Base-by-base conservation (phyloP, 2,329 filamentous ascomycete species). In the Parastagonospora avenae region DNA sequence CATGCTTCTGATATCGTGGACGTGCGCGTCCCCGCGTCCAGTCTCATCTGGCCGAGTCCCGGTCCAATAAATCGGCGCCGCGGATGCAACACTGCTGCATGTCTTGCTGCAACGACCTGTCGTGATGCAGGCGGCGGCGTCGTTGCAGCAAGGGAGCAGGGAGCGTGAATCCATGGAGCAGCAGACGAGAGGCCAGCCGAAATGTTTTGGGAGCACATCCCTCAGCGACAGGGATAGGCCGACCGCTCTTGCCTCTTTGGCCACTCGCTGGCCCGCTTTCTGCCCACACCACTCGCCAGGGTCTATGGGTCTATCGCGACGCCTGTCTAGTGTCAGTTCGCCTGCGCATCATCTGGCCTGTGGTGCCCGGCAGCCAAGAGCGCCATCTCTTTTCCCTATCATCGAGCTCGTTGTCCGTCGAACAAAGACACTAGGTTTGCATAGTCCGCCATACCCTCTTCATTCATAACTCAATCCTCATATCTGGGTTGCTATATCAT, bases 401-500 rank as follows among this genome's bases (percentile, higher is more conserved):
- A 50, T 51, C 58, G 47, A 55, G 19, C 19, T 24, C 5, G 19
- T 3, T 24, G 19, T 24, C 19, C 19, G 19, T 24, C 19, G 19
- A 24, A 24, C 19, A 24, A 15, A 14, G 33, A 14, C 33, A 35
- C 33, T 37, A 37, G 7, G 12, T 57, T 44, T 46, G 48, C 48
- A 38, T 48, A 40, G 15, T 16, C 35, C 35, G 16, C 35, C 8
- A 9, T 28, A 16, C 37, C 19, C 16, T n/a, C 8, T 19, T 15
- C 39, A 8, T 16, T 15, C 39, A 8, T 31, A 30, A 24, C 30
- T 31, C n/a, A 14, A 15, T 41, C 33, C 46, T 42, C 44, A 47
- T 48, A 42, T 48, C 49, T 43, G 50, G 47, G 41, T 56, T 36
- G 52, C 50, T 44, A 56, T 56, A 49, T 55, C 46, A 39, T 56